Evolutionary conservation across 768 basidiomycete genomes (phyloP).

Genomic region (Rhizopogon rudus): DNA sequence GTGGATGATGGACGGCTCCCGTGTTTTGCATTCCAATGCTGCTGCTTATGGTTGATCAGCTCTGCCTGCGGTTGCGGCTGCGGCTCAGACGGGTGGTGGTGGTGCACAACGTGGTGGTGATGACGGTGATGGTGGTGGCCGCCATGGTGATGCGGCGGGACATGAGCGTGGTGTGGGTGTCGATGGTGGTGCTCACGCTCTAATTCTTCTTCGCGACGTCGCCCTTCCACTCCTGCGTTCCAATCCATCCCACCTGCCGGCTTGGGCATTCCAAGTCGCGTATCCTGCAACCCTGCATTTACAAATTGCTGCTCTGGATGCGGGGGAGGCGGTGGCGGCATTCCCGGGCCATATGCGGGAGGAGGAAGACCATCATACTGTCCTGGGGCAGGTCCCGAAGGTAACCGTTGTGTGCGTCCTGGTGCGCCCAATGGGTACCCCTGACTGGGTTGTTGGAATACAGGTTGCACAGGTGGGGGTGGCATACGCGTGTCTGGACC

Average conservation of each 20-base stretch:
- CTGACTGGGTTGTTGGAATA: conserved; percentile 2
- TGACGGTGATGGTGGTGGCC: conserved; percentile 43
- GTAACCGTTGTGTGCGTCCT: not conserved
- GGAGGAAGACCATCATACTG: not conserved
- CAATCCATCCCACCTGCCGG: conserved; percentile 23
- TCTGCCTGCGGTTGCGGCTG: conserved; percentile 17
- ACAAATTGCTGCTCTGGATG: not conserved
- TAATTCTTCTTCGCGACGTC: conserved; percentile 31
- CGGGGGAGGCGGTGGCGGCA: not conserved
- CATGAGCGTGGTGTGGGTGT: conserved; percentile 26
- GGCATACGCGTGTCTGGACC: conserved; percentile 1
- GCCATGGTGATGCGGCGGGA: conserved; percentile 19
- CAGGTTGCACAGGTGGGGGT: not conserved
- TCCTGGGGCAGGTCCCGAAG: not conserved
- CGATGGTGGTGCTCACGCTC: conserved; percentile 31
- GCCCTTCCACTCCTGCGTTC: conserved; percentile 28
- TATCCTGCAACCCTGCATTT: not conserved
- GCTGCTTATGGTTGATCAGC: conserved; percentile 22
- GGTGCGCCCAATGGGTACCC: not conserved
- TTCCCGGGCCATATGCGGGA: not conserved
- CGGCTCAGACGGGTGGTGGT: conserved; percentile 39
- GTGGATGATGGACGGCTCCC: conserved; percentile 35
- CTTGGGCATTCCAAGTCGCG: conserved; percentile 19
- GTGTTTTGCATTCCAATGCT: conserved; percentile 24
- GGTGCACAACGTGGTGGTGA: conserved; percentile 41